Evolutionary conservation across 1,139 yeast genomes (phyloP), one percentile per base, ranked within the genome.

Genomic region (Kazachstania sp.): DNA sequence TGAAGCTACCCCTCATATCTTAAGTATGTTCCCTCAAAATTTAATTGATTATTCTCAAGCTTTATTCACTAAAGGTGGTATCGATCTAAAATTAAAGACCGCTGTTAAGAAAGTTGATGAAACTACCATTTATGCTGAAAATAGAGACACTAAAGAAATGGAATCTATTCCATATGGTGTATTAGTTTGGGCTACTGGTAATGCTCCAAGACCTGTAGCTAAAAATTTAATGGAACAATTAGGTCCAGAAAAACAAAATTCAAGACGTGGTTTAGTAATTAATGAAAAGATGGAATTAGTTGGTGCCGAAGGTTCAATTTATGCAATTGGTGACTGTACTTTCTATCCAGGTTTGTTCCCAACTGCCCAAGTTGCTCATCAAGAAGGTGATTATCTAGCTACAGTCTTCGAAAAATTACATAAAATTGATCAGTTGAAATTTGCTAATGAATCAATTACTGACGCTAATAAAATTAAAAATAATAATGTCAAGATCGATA

Each of bases 361-460:
- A 56, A 90, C 97, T 51, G 97, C 96, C 43, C 97, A 88, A 74
- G 97, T 88, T 51, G 97, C 97, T 43, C 83, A 87, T 72, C 97
- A 88, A 73, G 90, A 88, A 70, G 97, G 96, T 62, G 75, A 77
- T 54, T 90, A 79, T 70, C 77, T 88, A 58, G 92, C 92, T 46
- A 72, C 73, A 38, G 78, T 81, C 54, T 83, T 88, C 69, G 77
- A 77, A 68, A 80, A 75, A 60, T 72, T 83, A 58, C 84, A 87
- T 61, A 78, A 79, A 57, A 76, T 86, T 50, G 88, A 83, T 53
- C 72, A 77, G 39, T 67, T 83, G 53, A 75, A 83, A 61, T 72
- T 73, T 60, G 66, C 68, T 49, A 57, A 69, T 50, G 67, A 44
- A 28, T 29, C 37, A 15, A 26, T 15, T 13, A 29, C 13, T 7